Evolutionary conservation across 192 early-diverging fungal genomes (phyloP).

Genomic region (Coemansia sp.): DNA sequence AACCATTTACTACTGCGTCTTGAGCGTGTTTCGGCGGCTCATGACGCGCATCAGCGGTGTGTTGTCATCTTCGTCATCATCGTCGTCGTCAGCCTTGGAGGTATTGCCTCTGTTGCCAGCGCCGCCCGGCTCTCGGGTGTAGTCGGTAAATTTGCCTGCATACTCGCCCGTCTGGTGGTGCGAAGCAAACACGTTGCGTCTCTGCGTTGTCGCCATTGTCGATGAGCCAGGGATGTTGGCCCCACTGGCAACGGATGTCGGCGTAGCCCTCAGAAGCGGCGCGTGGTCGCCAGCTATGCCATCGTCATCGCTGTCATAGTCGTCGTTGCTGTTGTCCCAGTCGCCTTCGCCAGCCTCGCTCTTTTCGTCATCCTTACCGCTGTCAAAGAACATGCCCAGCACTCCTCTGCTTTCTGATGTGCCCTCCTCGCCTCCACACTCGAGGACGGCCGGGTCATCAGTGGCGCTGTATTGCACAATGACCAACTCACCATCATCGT

Average conservation of each 20-base stretch:
- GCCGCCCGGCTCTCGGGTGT: slow-evolving; percentile 7
- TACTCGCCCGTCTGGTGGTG: slow-evolving; percentile 16
- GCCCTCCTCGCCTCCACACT: slow-evolving; percentile 26
- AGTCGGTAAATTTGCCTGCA: slow-evolving; percentile 19
- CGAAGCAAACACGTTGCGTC: slow-evolving; percentile 37
- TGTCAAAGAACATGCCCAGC: slow-evolving; percentile 26
- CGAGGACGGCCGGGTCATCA: slow-evolving; percentile 37
- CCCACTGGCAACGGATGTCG: slow-evolving; percentile 20
- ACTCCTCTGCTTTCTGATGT: not conserved
- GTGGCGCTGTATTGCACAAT: slow-evolving; percentile 39
- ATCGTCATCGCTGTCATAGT: slow-evolving; percentile 48
- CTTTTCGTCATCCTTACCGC: slow-evolving; percentile 45
- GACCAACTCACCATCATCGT: slow-evolving; percentile 50
- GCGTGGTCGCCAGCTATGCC: slow-evolving; percentile 15
- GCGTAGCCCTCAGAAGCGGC: slow-evolving; percentile 1
- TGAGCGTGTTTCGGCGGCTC: slow-evolving; percentile 8
- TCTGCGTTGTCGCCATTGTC: slow-evolving; percentile 16
- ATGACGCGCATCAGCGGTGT: slow-evolving; percentile 37
- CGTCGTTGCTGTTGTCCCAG: slow-evolving; percentile 40
- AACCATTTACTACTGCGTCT: not conserved
- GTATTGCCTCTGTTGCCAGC: not conserved
- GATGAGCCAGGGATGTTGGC: slow-evolving; percentile 10
- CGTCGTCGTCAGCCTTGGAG: not conserved
- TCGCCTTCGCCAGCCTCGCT: slow-evolving; percentile 39
- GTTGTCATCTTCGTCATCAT: slow-evolving; percentile 34